Base-by-base conservation (phyloP, 2,329 filamentous ascomycete species). In the Arthroderma sp. region DNA sequence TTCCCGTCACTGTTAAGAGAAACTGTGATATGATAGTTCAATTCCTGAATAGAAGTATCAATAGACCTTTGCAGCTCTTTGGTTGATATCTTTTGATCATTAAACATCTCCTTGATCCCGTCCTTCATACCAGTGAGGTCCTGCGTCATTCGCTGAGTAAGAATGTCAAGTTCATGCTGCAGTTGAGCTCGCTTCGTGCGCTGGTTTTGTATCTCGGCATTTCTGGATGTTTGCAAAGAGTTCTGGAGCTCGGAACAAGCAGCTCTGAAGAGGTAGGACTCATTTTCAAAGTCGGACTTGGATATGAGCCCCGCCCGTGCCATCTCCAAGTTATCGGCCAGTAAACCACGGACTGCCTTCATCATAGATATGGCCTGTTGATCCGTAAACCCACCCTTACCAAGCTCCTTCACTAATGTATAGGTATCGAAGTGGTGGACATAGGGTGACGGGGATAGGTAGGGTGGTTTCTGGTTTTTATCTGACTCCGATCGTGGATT, bases 391-490 rank as follows among this genome's bases (percentile, higher is more conserved):
- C 82, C 83, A 8, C 80, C 79, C 0, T 66, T 68, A 11, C 80
- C 74, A 10, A 98, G 77, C 55, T 86, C 78, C 57, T 83, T 82
- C 10, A 96, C 91, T 4, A 96, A 75, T 9, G 79, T 81, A 64
- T 91, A 98, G 27, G 82, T 94, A 66, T 98, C 89, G 64, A 98
- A 98, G 66, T 96, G 87, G 66, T 98, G 91, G 31, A 94, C 80
- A 59, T 94, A 93, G 1, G 47, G 47, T 3, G 31, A 40, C 7
- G 48, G 58, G 83, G 75, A 55, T 50, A 66, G 49, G 59, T 87
- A 80, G 4, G 82, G 82, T 22, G 77, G 74, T 52, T 74, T 73
- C 40, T 67, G 63, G 15, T 22, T 22, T 22, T 3, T 22, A 22
- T 22, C 15, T 22, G 15, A 22, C 15, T 22, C 8, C 32, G 32